Conservation (phyloP, 2,329 filamentous ascomycete species). For the Trematosphaeria pertusa region DNA sequence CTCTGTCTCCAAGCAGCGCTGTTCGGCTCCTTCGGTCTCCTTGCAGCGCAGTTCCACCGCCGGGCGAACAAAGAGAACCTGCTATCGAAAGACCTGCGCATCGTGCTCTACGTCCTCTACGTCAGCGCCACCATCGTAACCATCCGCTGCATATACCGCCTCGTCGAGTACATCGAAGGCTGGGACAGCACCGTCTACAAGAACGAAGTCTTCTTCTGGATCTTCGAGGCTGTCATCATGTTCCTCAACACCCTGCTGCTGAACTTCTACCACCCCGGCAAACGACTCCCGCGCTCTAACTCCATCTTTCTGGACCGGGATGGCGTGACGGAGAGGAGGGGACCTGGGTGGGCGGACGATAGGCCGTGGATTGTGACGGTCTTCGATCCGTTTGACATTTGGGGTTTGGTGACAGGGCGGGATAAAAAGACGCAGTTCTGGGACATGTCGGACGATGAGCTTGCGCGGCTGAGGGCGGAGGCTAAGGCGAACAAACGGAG, state of each 20-base stretch:
- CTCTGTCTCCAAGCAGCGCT: conserved; percentile 59
- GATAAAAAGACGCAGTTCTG: conserved; percentile 47
- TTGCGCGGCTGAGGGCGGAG: conserved; percentile 33
- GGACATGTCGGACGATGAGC: conserved; percentile 44
- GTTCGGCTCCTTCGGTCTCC: conserved; percentile 57
- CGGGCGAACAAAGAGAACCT: conserved; percentile 50
- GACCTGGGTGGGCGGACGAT: conserved; percentile 58
- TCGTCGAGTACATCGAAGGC: conserved; percentile 57
- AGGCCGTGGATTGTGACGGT: conserved; percentile 52
- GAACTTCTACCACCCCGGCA: conserved; percentile 61
- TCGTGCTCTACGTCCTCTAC: conserved; percentile 56
- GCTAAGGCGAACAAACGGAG: conserved; percentile 34
- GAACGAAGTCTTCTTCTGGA: conserved; percentile 62
- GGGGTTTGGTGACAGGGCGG: conserved; percentile 37
- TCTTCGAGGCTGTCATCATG: conserved; percentile 62
- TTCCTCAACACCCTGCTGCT: conserved; percentile 58
- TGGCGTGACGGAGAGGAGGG: conserved; percentile 59
- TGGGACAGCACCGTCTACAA: conserved; percentile 46
- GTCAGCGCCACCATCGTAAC: conserved; percentile 57
- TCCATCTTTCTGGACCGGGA: conserved; percentile 60
- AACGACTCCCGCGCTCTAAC: conserved; percentile 57
- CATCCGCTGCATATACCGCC: conserved; percentile 60
- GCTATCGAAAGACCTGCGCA: conserved; percentile 53
- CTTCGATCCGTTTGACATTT: conserved; percentile 47
- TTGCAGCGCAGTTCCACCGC: conserved; percentile 56